Evolutionary conservation across 2,329 filamentous ascomycete genomes (phyloP), one percentile per base, ranked within the genome.

Genomic region (Ophiosphaerella narmari): DNA sequence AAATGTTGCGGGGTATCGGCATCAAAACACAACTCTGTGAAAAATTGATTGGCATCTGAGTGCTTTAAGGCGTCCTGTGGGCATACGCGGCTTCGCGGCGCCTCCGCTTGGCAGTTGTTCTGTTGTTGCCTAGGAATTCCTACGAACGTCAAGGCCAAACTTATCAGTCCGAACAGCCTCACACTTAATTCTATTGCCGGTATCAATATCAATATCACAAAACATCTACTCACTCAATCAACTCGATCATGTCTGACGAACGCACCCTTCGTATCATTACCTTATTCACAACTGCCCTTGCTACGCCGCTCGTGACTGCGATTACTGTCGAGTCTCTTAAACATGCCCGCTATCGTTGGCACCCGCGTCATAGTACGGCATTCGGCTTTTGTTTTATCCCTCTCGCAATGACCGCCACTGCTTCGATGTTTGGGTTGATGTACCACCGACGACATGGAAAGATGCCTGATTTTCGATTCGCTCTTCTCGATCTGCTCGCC

Each of bases 331-430:
- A 56, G 26, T 57, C 50, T 16, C 7, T 55, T 8, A 11, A 48
- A 8, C n/a, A 23, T 5, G 26, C 38, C 14, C 21, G 12, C n/a
- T 29, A 34, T 12, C 36, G 35, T n/a, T 18, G 41, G 13, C 16
- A 37, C 9, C 33, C 34, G 7, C 48, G 50, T 18, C 5, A 24
- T 24, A 47, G 49, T 1, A 45, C 50, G 5, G 35, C 50, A 8
- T 58, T 58, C 43, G 52, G 47, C 44, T 60, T 60, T 24, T 55
- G 48, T 26, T 62, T 49, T 26, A 51, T 62, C n/a, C 55, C 57
- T 4, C 43, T 62, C 18, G 49, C 46, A 3, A 24, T 60, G 16
- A 54, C 59, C 4, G 36, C 38, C 39, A 18, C 50, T 23, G 39
- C 56, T 11, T 52, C 55, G 12, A n/a, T 34, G 3, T 14, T 32